These are phyloP conservation scores for Penicillium frequentans DNA, from an alignment of 2,329 filamentous ascomycete genomes.

Conservation along the genomic window DNA sequence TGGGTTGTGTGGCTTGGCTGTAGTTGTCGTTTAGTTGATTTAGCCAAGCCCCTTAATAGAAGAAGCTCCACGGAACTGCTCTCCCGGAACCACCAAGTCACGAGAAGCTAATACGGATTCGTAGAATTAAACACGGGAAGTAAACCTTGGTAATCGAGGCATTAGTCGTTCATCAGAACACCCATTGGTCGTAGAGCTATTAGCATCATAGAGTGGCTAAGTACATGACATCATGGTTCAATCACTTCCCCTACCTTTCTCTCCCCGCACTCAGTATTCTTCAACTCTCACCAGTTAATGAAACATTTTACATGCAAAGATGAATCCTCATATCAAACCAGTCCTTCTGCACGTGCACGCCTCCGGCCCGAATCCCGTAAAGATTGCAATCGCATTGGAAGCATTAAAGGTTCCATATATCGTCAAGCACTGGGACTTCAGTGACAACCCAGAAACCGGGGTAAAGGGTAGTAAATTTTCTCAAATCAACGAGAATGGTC, in stretches of 20 bases:
- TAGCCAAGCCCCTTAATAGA: not conserved
- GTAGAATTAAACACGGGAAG: not conserved
- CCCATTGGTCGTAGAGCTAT: not conserved
- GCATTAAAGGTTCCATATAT: slow-evolving; percentile 42
- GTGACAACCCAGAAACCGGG: slow-evolving; percentile 37
- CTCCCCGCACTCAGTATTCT: not conserved
- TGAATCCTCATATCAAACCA: slow-evolving; percentile 30
- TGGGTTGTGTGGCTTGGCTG: not conserved
- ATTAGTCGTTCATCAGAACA: not conserved
- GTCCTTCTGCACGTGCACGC: slow-evolving; percentile 43
- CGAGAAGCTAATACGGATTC: not conserved
- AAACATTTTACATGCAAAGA: not conserved
- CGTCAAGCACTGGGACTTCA: slow-evolving; percentile 45
- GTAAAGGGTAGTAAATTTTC: slow-evolving; percentile 32
- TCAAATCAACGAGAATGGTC: slow-evolving; percentile 48
- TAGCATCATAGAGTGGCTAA: not conserved
- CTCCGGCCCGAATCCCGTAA: slow-evolving; percentile 46
- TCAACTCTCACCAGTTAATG: not conserved
- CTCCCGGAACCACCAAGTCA: not conserved
- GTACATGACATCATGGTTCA: slow-evolving; percentile 18
- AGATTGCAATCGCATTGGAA: slow-evolving; percentile 46
- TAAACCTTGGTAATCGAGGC: not conserved
- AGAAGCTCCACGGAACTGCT: not conserved
- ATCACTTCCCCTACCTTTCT: slow-evolving; percentile 4
- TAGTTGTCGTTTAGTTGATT: not conserved